Evolutionary conservation across 148 eudicot species (phyloP).

Genomic region (Tetragonia tetragonoides): DNA sequence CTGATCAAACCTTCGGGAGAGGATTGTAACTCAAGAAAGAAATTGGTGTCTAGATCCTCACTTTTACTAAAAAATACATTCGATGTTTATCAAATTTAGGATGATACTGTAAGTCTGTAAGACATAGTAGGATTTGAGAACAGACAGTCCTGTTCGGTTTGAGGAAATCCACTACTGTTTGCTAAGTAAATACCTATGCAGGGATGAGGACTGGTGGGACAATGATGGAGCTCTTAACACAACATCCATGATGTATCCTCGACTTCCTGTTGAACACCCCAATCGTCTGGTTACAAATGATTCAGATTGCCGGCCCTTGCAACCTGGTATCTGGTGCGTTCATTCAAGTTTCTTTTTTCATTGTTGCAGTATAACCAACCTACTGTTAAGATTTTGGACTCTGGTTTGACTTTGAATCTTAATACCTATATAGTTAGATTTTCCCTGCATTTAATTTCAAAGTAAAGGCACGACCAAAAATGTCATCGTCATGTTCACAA

Average conservation of each 20-base stretch:
- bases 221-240: conserved; percentile 96
- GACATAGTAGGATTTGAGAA: background rate
- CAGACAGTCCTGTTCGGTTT: background rate
- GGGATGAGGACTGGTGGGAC: conserved; percentile 99
- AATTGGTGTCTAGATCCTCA: no score
- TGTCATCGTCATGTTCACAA: background rate
- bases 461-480: background rate
- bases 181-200: conserved; percentile 27
- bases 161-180: background rate
- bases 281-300: conserved; percentile 56
- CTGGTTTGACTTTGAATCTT: background rate
- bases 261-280: conserved; percentile 79
- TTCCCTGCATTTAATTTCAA: background rate
- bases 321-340: conserved; percentile 86
- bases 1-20: no score
- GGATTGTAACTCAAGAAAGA: no score
- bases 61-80: background rate
- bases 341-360: background rate
- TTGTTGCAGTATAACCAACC: background rate
- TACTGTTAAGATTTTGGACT: background rate
- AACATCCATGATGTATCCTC: conserved; percentile 86
- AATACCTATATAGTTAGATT: background rate
- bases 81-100: background rate
- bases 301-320: conserved; percentile 74
- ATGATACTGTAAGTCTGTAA: background rate